These are phyloP conservation scores for Vitellaria paradoxa DNA, from an alignment of 179 eudicot genomes.

Conservation along the genomic window DNA sequence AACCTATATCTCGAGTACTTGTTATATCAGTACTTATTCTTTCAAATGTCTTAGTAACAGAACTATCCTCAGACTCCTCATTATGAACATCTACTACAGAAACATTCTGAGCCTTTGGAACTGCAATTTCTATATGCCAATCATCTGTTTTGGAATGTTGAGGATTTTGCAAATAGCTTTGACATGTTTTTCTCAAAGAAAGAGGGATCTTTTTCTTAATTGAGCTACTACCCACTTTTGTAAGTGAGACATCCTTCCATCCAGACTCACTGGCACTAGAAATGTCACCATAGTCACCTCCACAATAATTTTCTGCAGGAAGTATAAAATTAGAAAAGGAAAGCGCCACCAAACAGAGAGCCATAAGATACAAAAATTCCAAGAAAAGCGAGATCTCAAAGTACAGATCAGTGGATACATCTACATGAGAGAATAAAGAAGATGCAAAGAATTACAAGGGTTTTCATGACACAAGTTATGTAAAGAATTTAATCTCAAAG, in stretches of 20 bases:
- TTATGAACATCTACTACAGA: slow-evolving; percentile 32
- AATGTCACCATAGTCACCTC: slow-evolving; percentile 53
- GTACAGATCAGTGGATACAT: background rate
- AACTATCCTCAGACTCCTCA: slow-evolving; percentile 70
- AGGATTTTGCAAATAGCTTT: slow-evolving; percentile 32
- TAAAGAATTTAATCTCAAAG: background rate
- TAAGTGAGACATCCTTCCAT: slow-evolving; percentile 39
- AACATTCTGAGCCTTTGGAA: slow-evolving; percentile 43
- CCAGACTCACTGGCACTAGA: slow-evolving; percentile 50
- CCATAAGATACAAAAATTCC: background rate
- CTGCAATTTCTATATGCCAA: slow-evolving; percentile 68
- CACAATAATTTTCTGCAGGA: slow-evolving; percentile 55
- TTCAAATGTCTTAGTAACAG: slow-evolving; percentile 52
- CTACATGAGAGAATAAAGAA: slow-evolving; percentile 4
- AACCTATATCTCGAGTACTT: slow-evolving; percentile 44
- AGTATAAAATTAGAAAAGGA: background rate
- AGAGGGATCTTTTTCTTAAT: slow-evolving; percentile 44
- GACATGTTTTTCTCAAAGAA: slow-evolving; percentile 40
- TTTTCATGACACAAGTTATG: background rate
- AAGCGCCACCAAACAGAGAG: slow-evolving; percentile 7
- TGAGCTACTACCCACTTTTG: slow-evolving; percentile 35
- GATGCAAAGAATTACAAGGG: background rate
- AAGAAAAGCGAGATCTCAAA: background rate
- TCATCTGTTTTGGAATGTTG: slow-evolving; percentile 43
- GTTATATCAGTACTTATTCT: slow-evolving; percentile 41